Conservation (phyloP, 1,284 basidiomycete genomes). For the Volvariella volvacea region DNA sequence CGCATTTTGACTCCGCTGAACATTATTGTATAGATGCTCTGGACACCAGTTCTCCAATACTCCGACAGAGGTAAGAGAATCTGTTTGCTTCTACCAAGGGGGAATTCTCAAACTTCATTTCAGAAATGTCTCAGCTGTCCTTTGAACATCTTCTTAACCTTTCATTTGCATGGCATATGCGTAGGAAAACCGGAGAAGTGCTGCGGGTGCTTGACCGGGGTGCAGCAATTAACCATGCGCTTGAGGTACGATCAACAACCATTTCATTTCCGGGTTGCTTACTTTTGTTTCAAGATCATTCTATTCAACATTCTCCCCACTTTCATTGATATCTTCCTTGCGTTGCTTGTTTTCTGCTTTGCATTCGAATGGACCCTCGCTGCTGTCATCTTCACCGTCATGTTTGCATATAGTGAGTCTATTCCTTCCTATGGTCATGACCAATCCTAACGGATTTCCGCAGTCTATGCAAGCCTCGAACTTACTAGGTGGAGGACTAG, state of each 20-base stretch:
- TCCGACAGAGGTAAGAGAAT: slow-evolving; percentile 55
- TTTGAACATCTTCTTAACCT: slow-evolving; percentile 79
- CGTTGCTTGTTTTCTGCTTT: slow-evolving; percentile 58
- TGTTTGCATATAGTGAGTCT: slow-evolving; percentile 64
- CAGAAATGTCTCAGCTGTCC: slow-evolving; percentile 74
- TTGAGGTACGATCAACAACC: slow-evolving; percentile 50
- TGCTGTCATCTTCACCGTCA: slow-evolving; percentile 66
- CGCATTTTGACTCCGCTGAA: slow-evolving; percentile 1
- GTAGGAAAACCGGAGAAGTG: slow-evolving; percentile 76
- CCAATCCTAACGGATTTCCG: slow-evolving; percentile 11
- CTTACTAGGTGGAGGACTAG: slow-evolving; percentile 70
- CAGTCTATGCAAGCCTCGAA: slow-evolving; percentile 58
- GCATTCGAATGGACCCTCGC: slow-evolving; percentile 67
- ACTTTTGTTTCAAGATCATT: slow-evolving; percentile 39
- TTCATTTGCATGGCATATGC: slow-evolving; percentile 80
- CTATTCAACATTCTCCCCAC: slow-evolving; percentile 79
- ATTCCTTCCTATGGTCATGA: not conserved
- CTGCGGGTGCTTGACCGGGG: slow-evolving; percentile 84
- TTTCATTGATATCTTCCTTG: slow-evolving; percentile 70
- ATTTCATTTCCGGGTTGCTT: slow-evolving; percentile 5
- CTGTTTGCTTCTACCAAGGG: not conserved
- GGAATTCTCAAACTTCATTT: slow-evolving; percentile 3
- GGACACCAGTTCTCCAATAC: slow-evolving; percentile 86
- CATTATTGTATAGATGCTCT: slow-evolving; percentile 42
- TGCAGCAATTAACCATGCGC: slow-evolving; percentile 78